Evolutionary conservation across 352 stramenopile species (phyloP).

Genomic region (Pythium brachiatum): DNA sequence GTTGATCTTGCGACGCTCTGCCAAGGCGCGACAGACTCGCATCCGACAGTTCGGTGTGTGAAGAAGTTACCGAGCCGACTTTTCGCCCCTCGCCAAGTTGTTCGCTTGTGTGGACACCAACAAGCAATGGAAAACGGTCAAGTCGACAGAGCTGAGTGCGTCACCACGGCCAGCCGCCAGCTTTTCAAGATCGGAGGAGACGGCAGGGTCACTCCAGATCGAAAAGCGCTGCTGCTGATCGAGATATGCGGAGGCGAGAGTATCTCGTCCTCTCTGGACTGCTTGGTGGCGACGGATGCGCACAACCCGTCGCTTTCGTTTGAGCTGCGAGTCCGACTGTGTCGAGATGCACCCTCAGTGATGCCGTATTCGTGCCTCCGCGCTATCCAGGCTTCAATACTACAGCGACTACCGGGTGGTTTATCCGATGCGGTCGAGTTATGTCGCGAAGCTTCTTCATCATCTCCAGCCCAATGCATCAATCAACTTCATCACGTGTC

Average conservation of each 20-base stretch:
- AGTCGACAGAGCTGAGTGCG: slow-evolving; percentile 7
- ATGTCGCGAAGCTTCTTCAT: slow-evolving; percentile 10
- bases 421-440: slow-evolving; percentile 17
- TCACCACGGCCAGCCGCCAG: background rate
- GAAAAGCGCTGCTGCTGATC: slow-evolving; percentile 13
- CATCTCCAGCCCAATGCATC: slow-evolving; percentile 2
- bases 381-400: slow-evolving; percentile 4
- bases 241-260: slow-evolving; percentile 10
- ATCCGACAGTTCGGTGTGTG: slow-evolving; percentile 8
- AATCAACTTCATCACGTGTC: slow-evolving; percentile 20
- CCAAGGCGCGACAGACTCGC: background rate
- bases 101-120: slow-evolving; percentile 9
- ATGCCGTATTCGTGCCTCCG: slow-evolving; percentile 14
- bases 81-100: slow-evolving; percentile 13
- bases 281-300: slow-evolving; percentile 3
- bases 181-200: background rate
- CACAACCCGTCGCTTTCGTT: slow-evolving; percentile 1
- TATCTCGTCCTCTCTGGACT: background rate
- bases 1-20: slow-evolving; percentile 21
- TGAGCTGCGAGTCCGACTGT: slow-evolving; percentile 13
- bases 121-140: background rate
- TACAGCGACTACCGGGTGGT: background rate
- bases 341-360: background rate
- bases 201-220: background rate
- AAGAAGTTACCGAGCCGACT: slow-evolving; percentile 15